Evolutionary conservation across 441 rosid genomes (phyloP).

Genomic region (Mallotus japonicus): DNA sequence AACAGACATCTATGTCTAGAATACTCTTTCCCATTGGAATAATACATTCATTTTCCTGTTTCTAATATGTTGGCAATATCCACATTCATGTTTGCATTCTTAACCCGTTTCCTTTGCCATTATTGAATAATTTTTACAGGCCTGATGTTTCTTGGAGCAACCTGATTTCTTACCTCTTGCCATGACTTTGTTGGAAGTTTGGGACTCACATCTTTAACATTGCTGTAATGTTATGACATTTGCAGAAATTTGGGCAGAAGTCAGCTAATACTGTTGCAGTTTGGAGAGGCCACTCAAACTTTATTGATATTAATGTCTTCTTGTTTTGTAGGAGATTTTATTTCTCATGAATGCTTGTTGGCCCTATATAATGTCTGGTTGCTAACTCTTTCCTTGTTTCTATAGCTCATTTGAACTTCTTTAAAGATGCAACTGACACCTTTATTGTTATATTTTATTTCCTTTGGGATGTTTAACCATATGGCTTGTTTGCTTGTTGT

Average conservation of each 20-base stretch:
- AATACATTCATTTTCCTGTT: background rate
- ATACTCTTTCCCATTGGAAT: background rate
- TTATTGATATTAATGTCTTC: slow-evolving; percentile 34
- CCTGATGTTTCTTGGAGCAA: slow-evolving; percentile 90
- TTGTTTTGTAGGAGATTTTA: slow-evolving; percentile 46
- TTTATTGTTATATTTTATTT: slow-evolving; percentile 25
- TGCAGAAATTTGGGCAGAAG: slow-evolving; percentile 74
- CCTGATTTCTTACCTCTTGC: slow-evolving; percentile 95
- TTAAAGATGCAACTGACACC: slow-evolving; percentile 26
- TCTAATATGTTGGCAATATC: slow-evolving; percentile 2
- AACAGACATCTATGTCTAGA: slow-evolving; percentile 6
- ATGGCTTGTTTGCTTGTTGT: slow-evolving; percentile 12
- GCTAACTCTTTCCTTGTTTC: slow-evolving; percentile 28
- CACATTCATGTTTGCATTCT: slow-evolving; percentile 34
- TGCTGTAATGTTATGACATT: slow-evolving; percentile 95
- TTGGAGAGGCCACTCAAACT: slow-evolving; percentile 31
- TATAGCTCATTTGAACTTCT: slow-evolving; percentile 30
- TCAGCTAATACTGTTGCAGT: slow-evolving; percentile 27
- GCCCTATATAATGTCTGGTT: slow-evolving; percentile 31
- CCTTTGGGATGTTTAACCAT: slow-evolving; percentile 19
- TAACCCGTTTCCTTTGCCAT: slow-evolving; percentile 53
- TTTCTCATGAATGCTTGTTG: slow-evolving; percentile 31
- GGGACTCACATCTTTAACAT: slow-evolving; percentile 99
- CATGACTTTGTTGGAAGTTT: slow-evolving; percentile 96
- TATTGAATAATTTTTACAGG: slow-evolving; percentile 71